Conservation (phyloP, 192 early-diverging fungal genomes). For the Coemansia reversa region DNA sequence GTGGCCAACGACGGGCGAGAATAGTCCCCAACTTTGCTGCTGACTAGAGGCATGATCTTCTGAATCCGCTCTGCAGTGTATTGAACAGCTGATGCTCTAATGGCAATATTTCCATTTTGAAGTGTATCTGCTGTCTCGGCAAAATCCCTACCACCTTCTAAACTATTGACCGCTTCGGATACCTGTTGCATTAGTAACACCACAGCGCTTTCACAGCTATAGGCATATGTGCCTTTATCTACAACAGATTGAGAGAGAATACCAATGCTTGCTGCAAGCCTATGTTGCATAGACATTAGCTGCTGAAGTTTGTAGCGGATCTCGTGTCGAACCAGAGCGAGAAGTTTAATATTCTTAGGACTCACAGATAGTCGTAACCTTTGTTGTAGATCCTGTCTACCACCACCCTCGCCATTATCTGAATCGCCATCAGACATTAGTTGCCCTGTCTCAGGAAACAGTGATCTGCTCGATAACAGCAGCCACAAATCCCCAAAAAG, state of each 20-base stretch:
- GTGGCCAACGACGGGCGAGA: conserved; percentile 49
- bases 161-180: neutral
- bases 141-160: too few species aligned
- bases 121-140: too few species aligned
- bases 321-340: conserved; percentile 61
- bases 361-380: conserved; percentile 20
- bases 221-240: neutral
- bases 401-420: neutral
- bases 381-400: neutral
- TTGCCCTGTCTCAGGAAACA: conserved; percentile 3
- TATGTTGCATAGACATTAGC: conserved; percentile 54
- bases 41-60: conserved; percentile 15
- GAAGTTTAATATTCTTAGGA: conserved; percentile 31
- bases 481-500: neutral
- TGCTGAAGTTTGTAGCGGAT: conserved; percentile 55
- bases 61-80: conserved; percentile 14
- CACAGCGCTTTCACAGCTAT: neutral
- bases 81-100: conserved; percentile 1
- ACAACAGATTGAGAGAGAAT: conserved; percentile 41
- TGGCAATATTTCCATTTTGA: neutral
- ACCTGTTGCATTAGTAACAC: conserved; percentile 20
- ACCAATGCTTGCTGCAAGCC: conserved; percentile 66
- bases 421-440: too few species aligned
- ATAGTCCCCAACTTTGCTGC: conserved; percentile 18
- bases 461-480: conserved; percentile 5